phyloP scores from a whole-genome alignment of 257 asterid genomes.

The Linderniella brevidens region DNA sequence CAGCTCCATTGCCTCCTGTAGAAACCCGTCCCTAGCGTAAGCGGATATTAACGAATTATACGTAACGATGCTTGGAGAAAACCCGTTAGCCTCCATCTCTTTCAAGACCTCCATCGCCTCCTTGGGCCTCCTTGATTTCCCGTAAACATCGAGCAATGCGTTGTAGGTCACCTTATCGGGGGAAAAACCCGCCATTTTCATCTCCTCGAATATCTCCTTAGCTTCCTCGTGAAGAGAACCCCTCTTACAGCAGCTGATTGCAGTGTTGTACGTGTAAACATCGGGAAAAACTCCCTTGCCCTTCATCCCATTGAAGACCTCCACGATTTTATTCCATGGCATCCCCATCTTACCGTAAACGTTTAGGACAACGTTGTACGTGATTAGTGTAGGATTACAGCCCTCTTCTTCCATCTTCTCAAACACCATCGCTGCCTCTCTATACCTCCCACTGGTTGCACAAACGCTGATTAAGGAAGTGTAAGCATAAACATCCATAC shows the following conservation, averaged over 20 bases:
- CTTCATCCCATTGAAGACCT: conserved; percentile 56
- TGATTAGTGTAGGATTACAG: conserved; percentile 59
- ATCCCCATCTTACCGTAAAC: conserved; percentile 93
- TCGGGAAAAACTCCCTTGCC: conserved; percentile 49
- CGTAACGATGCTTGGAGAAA: conserved; percentile 55
- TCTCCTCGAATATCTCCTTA: conserved; percentile 56
- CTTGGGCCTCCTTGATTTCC: conserved; percentile 68
- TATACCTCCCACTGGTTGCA: conserved; percentile 42
- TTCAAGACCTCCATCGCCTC: conserved; percentile 76
- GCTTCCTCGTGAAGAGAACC: conserved; percentile 82
- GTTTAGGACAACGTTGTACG: conserved; percentile 77
- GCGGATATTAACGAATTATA: conserved; percentile 76
- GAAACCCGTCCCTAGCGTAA: conserved; percentile 57
- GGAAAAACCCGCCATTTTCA: conserved; percentile 52
- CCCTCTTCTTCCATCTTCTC: conserved; percentile 90
- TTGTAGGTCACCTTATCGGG: conserved; percentile 91
- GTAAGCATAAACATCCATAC: conserved; percentile 64
- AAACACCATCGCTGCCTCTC: conserved; percentile 69
- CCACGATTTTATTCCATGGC: conserved; percentile 72
- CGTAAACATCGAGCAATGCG: conserved; percentile 75
- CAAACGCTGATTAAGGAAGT: conserved; percentile 60
- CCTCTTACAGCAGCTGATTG: conserved; percentile 66
- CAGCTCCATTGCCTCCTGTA: conserved; percentile 69
- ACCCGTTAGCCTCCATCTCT: conserved; percentile 67
- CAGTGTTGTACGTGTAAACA: conserved; percentile 79